Base-by-base conservation (phyloP, 768 basidiomycete species). In the Xerocomus spinulosus region DNA sequence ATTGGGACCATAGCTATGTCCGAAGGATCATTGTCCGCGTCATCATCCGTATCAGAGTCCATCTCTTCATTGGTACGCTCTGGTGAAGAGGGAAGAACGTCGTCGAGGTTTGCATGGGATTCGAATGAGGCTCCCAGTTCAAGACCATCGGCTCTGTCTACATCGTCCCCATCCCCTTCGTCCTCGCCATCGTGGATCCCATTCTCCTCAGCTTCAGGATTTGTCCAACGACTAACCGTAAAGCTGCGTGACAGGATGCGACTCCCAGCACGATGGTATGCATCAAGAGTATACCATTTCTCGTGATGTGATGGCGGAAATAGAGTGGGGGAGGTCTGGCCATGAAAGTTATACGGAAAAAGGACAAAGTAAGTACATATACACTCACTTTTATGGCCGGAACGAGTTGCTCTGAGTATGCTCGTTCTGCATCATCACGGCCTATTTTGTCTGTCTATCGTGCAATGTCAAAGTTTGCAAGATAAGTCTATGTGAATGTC, bases 241-340 rank as follows among this genome's bases (percentile, higher is more conserved):
- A 99, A 99, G 59, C 92, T 93, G 34, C 96, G 78, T 5, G 93
- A 96, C 5, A 97, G 76, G 49, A 99, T 91, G 21, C 89, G 78
- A 52, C 89, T 93, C 8, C 96, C 96, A 74, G 89, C 90, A 26
- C 87, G 67, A 64, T 98, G 96, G 60, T 87, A 97, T 17, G 76
- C 72, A 35, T 82, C 77, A 13, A 93, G 64, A 0, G 84, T 80
- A 66, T 87, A 96, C 59, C 76, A 69, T 17, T 55, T 60, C 4
- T 58, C 51, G 37, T 75, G 60, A 20, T 73, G 67, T 12, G 71
- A 69, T 3, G 72, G 68, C 9, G 74, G 74, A 59, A 98, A 97
- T n/a, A 94, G 65, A 51, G 85, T 81, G 12, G 79, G 75, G 29
- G 83, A 80, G 47, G 74, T 78, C 86, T 91, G 51, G n/a, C 26